Conservation (phyloP, 2,329 filamentous ascomycete species). For the Apiospora pterosperma region DNA sequence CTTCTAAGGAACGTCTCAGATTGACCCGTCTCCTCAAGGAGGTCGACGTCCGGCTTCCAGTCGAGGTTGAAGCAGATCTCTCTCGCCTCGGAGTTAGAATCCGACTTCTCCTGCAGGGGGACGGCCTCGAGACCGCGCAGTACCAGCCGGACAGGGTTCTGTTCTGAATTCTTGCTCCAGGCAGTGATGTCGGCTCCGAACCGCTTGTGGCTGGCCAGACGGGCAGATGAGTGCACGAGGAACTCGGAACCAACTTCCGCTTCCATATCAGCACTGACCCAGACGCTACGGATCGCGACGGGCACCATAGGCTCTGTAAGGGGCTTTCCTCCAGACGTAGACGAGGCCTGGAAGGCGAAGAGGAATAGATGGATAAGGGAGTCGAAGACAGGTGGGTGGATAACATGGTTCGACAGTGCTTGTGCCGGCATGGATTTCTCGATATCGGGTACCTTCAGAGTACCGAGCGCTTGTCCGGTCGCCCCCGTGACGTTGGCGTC, state of each 20-base stretch:
- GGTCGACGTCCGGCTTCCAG: neutral
- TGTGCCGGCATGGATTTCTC: neutral
- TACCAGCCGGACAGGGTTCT: neutral
- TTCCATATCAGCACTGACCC: conserved; percentile 4
- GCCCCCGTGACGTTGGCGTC: neutral
- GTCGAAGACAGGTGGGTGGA: neutral
- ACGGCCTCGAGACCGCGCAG: neutral
- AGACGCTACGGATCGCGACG: conserved; percentile 2
- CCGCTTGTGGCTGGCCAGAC: neutral
- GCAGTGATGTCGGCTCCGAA: conserved; percentile 4
- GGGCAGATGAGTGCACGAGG: neutral
- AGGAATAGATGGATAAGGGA: conserved; percentile 4
- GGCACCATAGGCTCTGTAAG: conserved; percentile 3
- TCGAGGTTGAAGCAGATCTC: conserved; percentile 4
- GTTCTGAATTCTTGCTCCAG: neutral
- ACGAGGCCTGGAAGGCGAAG: conserved; percentile 5
- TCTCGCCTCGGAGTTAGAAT: neutral
- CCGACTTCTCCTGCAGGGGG: neutral
- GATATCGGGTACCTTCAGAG: neutral
- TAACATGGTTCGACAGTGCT: neutral
- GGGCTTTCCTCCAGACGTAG: neutral
- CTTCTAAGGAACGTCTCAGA: neutral
- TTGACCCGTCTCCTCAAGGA: neutral
- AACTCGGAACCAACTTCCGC: neutral
- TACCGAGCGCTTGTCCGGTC: neutral